Conservation (phyloP, 805 yeast species). For the Saccharomycopsis sp. region DNA sequence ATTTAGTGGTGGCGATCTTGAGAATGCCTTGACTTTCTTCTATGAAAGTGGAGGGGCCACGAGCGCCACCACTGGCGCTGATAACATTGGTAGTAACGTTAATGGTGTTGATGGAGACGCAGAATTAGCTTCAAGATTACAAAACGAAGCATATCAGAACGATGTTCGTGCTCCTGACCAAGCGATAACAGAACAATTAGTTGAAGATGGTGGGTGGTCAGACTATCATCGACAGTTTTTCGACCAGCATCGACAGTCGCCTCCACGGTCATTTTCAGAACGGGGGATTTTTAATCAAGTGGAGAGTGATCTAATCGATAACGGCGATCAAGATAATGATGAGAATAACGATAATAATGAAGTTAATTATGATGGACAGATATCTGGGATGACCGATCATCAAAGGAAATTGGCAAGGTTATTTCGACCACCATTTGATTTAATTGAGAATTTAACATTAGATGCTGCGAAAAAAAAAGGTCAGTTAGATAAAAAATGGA, state of each 20-base stretch:
- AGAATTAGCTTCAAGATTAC: slow-evolving; percentile 54
- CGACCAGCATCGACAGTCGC: not conserved
- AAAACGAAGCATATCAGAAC: slow-evolving; percentile 50
- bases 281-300: slow-evolving; percentile 32
- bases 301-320: slow-evolving; percentile 32
- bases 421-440: slow-evolving; percentile 91
- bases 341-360: slow-evolving; percentile 34
- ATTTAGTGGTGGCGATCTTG: slow-evolving; percentile 70
- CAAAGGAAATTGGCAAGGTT: slow-evolving; percentile 71
- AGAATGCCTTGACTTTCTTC: slow-evolving; percentile 76
- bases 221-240: not conserved
- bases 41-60: slow-evolving; percentile 53
- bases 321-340: slow-evolving; percentile 32
- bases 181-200: slow-evolving; percentile 35
- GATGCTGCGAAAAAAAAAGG: slow-evolving; percentile 70
- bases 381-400: slow-evolving; percentile 26
- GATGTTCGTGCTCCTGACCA: slow-evolving; percentile 70
- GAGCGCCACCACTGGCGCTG: slow-evolving; percentile 10
- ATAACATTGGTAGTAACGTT: slow-evolving; percentile 4
- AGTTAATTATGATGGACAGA: slow-evolving; percentile 30
- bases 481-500: slow-evolving; percentile 62
- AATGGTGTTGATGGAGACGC: slow-evolving; percentile 26
- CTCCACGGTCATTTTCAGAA: slow-evolving; percentile 4
- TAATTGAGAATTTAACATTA: slow-evolving; percentile 61
- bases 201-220: slow-evolving; percentile 8